Percentiles rank a stretch among this genome's conserved stretches.
Evolutionary conservation across 345 rosid genomes (phyloP).

Genomic region (Boechera stricta): DNA sequence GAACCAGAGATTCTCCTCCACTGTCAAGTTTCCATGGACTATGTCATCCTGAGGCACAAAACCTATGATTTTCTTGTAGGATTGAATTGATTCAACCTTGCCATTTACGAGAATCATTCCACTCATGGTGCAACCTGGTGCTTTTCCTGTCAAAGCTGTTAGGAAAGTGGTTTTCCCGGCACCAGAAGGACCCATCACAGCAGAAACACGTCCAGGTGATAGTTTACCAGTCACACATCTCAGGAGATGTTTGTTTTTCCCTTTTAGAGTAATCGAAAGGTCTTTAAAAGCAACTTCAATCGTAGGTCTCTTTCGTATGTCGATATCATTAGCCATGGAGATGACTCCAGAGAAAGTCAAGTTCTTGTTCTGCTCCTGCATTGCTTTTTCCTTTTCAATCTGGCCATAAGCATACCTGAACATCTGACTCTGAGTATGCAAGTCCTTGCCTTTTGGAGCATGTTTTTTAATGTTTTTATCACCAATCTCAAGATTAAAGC

Average conservation of each 20-base stretch:
- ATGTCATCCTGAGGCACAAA: conserved; percentile 99
- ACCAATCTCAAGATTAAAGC: conserved; percentile 82
- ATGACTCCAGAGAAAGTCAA: conserved; percentile 92
- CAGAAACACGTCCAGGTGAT: conserved; percentile 88
- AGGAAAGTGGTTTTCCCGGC: conserved; percentile 98
- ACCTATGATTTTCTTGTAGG: conserved; percentile 90
- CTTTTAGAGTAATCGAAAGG: conserved; percentile 75
- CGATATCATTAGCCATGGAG: conserved; percentile 77
- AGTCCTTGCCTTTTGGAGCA: conserved; percentile 75
- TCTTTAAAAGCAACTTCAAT: conserved; percentile 89
- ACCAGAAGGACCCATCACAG: conserved; percentile 99
- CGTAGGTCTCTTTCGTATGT: conserved; percentile 69
- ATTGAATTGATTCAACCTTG: conserved; percentile 75
- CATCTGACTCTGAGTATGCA: conserved; percentile 97
- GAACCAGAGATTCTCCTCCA: conserved; percentile 98
- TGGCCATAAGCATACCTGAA: conserved; percentile 92
- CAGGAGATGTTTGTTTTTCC: conserved; percentile 79
- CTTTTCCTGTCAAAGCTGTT: conserved; percentile 90
- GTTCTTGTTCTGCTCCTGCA: conserved; percentile 87
- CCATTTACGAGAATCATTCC: conserved; percentile 90
- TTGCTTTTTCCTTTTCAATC: conserved; percentile 88
- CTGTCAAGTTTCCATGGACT: conserved; percentile 97
- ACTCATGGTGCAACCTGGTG: conserved; percentile 71
- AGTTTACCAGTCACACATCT: conserved; percentile 93
- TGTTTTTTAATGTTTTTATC: conserved; percentile 69